Evolutionary conservation across 768 basidiomycete species (phyloP), one percentile per base, ranked within the genome.

Genomic region (Saitozyma sp.): DNA sequence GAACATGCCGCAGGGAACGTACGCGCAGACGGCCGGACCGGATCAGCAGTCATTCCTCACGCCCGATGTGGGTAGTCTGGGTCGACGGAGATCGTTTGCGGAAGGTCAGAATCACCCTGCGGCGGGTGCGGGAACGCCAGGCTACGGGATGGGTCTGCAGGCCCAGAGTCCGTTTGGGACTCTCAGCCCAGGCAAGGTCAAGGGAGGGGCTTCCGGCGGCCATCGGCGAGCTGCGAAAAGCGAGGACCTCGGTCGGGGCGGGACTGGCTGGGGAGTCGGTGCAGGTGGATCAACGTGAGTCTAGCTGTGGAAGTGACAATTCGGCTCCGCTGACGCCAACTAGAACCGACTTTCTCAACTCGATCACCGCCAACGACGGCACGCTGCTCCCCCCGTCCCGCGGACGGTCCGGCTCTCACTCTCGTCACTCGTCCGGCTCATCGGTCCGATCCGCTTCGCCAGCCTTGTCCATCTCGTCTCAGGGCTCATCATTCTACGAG

Each of bases 181-280:
- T 16, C 41, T 65, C 19, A 41, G 54, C 17, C 51, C 58, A 3
- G 54, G 66, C 7, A 41, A 48, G 39, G 49, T 71, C n/a, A 56
- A 71, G 42, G 64, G 74, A 13, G 45, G 66, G 6, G 49, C 59
- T 20, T 80, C 82, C 17, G 79, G 81, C 8, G 74, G 79, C 13
- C 84, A 84, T 56, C 80, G 82, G 67, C 82, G 88, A 14, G 82
- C 82, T 17, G 84, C 84, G 40, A 85, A 86, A 64, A 86, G 85
- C 46, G 88, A 89, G 75, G 89, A 89, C 70, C 80, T 87, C 9
- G 71, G 74, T 11, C 56, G 68, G 41, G 42, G 38, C 4, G 65
- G 67, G 6, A 62, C 67, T 41, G 73, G 67, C 14, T 76, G 71
- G 71, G 74, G 74, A 20, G 61, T 75, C 2, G 74, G 71, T 50